A percentile compares a stretch with the other conserved stretches of the same genome.
These are phyloP conservation scores for Talinum fruticosum DNA, from an alignment of 148 eudicot genomes.

Conservation along the genomic window DNA sequence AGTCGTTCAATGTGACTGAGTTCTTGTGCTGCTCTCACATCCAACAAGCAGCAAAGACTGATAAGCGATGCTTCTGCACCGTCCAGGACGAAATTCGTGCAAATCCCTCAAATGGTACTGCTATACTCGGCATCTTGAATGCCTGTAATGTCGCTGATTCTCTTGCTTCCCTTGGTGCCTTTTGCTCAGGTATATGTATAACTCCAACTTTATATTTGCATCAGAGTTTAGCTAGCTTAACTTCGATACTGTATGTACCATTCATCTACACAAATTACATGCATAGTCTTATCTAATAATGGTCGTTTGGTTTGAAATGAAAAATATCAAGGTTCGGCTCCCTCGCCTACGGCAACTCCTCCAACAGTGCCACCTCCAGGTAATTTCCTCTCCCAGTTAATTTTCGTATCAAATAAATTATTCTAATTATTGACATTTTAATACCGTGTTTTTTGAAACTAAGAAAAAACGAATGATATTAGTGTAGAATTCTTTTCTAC, in stretches of 20 bases:
- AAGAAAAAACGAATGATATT: too few species aligned
- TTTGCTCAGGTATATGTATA: constrained; percentile 5
- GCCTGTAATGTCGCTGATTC: not conserved
- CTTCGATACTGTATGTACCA: too few species aligned
- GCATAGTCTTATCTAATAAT: too few species aligned
- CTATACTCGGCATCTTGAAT: not conserved
- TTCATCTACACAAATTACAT: too few species aligned
- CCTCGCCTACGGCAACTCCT: not conserved
- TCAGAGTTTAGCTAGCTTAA: too few species aligned
- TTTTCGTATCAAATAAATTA: too few species aligned
- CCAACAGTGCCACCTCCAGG: not conserved
- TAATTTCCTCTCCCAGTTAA: not conserved
- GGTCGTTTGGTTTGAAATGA: too few species aligned
- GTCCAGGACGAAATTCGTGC: too few species aligned
- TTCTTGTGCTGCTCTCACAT: constrained; percentile 8
- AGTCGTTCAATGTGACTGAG: not conserved
- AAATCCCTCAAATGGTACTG: not conserved
- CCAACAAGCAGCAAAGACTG: not conserved
- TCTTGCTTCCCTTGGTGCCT: not conserved
- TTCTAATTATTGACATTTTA: too few species aligned
- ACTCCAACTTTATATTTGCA: too few species aligned
- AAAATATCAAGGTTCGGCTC: not conserved
- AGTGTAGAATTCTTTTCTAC: too few species aligned
- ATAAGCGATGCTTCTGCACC: not conserved
- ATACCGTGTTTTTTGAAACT: too few species aligned